Conservation (phyloP, 129 eudicot species). For the Escallonia rubra region DNA sequence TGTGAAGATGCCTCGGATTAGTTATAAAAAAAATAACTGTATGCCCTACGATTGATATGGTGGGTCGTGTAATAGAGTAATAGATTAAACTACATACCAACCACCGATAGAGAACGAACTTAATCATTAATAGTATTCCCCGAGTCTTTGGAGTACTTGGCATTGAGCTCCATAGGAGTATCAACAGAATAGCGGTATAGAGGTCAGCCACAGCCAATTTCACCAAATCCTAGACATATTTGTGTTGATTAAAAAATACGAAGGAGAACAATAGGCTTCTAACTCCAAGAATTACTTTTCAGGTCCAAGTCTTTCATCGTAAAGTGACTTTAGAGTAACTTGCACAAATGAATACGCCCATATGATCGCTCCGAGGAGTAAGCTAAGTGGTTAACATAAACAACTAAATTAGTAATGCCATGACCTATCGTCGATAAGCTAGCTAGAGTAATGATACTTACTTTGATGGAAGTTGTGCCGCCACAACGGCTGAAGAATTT, state of each 20-base stretch:
- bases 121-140: not conserved
- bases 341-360: not conserved
- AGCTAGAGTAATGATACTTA: too few species aligned
- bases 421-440: not conserved
- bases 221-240: not conserved
- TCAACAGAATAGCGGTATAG: not conserved
- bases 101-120: not conserved
- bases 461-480: too few species aligned
- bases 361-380: not conserved
- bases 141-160: not conserved
- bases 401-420: not conserved
- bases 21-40: too few species aligned
- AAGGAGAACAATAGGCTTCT: too few species aligned
- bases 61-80: not conserved
- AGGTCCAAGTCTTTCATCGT: too few species aligned
- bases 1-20: too few species aligned
- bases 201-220: not conserved
- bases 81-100: not conserved
- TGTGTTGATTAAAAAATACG: too few species aligned
- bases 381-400: not conserved
- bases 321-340: not conserved
- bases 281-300: too few species aligned
- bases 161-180: slow-evolving; percentile 4
- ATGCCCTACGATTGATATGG: too few species aligned
- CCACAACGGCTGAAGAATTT: too few species aligned